phyloP scores from a whole-genome alignment of 1,284 basidiomycete genomes.

The Takashimella koratensis region DNA sequence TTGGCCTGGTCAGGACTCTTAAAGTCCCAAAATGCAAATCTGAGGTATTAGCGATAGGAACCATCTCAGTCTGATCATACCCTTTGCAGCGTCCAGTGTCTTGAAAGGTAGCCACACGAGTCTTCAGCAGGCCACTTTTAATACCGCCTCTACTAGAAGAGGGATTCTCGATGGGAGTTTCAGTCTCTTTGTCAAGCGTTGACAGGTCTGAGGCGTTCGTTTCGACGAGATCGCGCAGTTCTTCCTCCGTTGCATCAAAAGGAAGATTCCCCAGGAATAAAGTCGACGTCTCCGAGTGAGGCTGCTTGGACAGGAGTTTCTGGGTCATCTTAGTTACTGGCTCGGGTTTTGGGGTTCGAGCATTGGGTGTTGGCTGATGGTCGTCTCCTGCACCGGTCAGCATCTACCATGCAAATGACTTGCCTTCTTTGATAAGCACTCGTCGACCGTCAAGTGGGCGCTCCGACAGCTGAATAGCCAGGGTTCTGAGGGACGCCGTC shows the following conservation, averaged over 20 bases:
- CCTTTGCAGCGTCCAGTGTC: slow-evolving; percentile 94
- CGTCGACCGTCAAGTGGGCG: slow-evolving; percentile 76
- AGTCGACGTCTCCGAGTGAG: slow-evolving; percentile 36
- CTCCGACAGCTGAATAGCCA: slow-evolving; percentile 78
- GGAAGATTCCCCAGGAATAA: slow-evolving; percentile 46
- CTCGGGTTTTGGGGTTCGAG: slow-evolving; percentile 53
- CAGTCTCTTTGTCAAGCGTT: slow-evolving; percentile 58
- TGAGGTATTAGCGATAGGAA: slow-evolving; percentile 49
- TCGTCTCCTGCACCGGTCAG: slow-evolving; percentile 59
- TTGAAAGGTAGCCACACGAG: slow-evolving; percentile 92
- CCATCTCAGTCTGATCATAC: slow-evolving; percentile 36
- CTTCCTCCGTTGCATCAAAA: slow-evolving; percentile 75
- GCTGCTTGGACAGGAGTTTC: slow-evolving; percentile 43
- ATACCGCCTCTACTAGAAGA: slow-evolving; percentile 41
- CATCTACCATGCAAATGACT: slow-evolving; percentile 24
- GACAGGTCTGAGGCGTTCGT: slow-evolving; percentile 49
- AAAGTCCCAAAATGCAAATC: slow-evolving; percentile 96
- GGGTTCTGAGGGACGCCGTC: slow-evolving; percentile 65
- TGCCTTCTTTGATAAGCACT: slow-evolving; percentile 89
- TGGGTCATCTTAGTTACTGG: slow-evolving; percentile 34
- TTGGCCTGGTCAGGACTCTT: slow-evolving; percentile 73
- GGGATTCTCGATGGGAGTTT: slow-evolving; percentile 17
- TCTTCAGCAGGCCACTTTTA: slow-evolving; percentile 71
- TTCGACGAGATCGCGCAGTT: slow-evolving; percentile 56
- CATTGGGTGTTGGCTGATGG: slow-evolving; percentile 50